phyloP scores from a whole-genome alignment of 352 stramenopile genomes.

The Peronospora destructor region DNA sequence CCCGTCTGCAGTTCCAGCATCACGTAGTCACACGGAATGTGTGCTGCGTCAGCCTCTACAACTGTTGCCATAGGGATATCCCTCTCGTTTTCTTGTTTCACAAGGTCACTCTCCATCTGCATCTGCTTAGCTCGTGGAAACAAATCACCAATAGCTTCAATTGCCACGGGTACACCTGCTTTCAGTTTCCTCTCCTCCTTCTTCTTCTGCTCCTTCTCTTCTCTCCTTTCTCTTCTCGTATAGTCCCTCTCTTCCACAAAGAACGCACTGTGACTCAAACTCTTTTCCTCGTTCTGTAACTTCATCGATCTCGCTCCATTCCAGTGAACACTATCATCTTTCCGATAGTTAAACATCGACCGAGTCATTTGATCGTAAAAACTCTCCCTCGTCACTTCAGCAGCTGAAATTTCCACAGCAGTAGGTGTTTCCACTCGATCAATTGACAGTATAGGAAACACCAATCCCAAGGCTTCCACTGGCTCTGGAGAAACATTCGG shows the following conservation, averaged over 20 bases:
- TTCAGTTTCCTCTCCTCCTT: conserved; percentile 3
- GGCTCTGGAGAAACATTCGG: conserved; percentile 78
- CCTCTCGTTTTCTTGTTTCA: conserved; percentile 14
- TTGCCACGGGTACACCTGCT: conserved; percentile 12
- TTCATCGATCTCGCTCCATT: conserved; percentile 3
- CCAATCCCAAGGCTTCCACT: conserved; percentile 50
- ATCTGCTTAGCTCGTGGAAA: conserved; percentile 29
- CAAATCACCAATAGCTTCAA: conserved; percentile 17
- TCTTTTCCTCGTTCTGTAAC: conserved; percentile 19
- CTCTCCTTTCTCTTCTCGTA: conserved; percentile 21
- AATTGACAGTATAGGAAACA: conserved; percentile 65
- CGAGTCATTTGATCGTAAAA: conserved; percentile 46
- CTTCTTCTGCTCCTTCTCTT: conserved; percentile 4
- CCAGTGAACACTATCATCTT: conserved; percentile 31
- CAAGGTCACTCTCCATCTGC: conserved; percentile 4
- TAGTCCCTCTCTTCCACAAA: conserved; percentile 53
- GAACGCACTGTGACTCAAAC: conserved; percentile 37
- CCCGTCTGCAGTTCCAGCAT: conserved; percentile 76
- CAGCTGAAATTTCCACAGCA: conserved; percentile 19
- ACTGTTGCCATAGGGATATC: conserved; percentile 55
- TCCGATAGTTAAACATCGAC: conserved; percentile 51
- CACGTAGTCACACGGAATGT: conserved; percentile 69
- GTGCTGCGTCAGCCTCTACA: conserved; percentile 27
- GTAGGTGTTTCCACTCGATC: conserved; percentile 16
- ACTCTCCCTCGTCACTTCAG: conserved; percentile 23